Conservation (phyloP, 2,329 filamentous ascomycete species). For the Sporothrix humicola region DNA sequence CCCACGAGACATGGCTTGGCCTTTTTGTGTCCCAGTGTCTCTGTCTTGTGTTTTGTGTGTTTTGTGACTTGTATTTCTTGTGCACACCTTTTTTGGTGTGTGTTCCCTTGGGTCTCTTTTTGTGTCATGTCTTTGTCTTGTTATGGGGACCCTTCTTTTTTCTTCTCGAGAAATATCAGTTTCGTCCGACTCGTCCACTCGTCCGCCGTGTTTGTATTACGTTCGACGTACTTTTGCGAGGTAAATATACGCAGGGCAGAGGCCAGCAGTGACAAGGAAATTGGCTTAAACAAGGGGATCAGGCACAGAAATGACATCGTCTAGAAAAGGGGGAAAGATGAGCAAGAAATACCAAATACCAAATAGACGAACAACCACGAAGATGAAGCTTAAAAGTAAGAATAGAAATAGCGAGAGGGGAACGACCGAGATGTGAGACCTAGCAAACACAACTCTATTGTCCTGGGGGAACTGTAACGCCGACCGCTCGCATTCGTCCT, state of each 20-base stretch:
- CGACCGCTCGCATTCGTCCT: background rate
- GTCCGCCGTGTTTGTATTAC: conserved; percentile 12
- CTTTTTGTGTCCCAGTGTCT: background rate
- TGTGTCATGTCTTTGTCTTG: too few species aligned
- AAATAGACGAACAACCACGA: background rate
- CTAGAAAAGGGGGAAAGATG: background rate
- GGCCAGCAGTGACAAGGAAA: too few species aligned
- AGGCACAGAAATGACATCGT: too few species aligned
- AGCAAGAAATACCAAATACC: background rate
- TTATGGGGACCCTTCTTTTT: too few species aligned
- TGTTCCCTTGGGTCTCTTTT: too few species aligned
- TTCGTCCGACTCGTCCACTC: background rate
- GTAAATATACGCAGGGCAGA: background rate
- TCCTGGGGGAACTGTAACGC: background rate
- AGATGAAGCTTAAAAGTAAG: background rate
- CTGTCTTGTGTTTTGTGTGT: background rate
- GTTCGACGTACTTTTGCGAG: background rate
- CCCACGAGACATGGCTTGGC: conserved; percentile 29
- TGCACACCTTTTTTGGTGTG: background rate
- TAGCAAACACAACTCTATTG: background rate
- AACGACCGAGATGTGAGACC: conserved; percentile 1
- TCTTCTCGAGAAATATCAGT: too few species aligned
- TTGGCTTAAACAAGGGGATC: background rate
- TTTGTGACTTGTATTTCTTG: background rate
- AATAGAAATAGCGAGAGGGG: background rate